Base-by-base conservation (phyloP, 2,329 filamentous ascomycete genomes). In the Calonectria henricotiae region DNA sequence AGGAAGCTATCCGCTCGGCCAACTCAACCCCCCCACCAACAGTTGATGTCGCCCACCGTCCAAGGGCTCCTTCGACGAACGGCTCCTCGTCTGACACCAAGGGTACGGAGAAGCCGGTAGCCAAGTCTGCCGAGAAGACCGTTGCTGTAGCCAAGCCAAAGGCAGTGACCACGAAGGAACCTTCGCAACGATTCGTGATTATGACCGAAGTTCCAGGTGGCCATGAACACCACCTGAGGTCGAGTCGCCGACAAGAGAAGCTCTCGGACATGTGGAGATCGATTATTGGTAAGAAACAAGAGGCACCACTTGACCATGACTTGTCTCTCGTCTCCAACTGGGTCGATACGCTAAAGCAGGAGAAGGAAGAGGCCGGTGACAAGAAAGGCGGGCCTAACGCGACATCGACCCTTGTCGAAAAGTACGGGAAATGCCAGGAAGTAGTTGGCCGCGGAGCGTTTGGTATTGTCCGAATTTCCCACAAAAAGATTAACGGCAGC, bases 381-480 rank as follows among this genome's bases (percentile, higher is more conserved):
- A 94, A 92, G 84, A 96, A 92, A 81, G 90, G 90, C 27, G 92
- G 92, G 0, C 89, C 92, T 7, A 93, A 92, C 78, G 88, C 93
- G 17, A 91, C 90, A 23, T 79, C 81, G 4, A 95, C 95, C 0
- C 86, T 99, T 60, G 94, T 96, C 1, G 94, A 98, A 80, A 98
- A 98, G 82, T 99, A 99, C 81, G 96, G 96, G 77, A 98, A 98
- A 84, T 98, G 96, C 80, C 96, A 98, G 80, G 96, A 99, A 82
- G 91, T 99, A 39, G 94, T 99, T 27, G 96, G 96, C 23, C 94
- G 96, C 43, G 96, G 96, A 71, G 96, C 96, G 47, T 99, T 99
- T 82, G 96, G 96, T 68, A 97, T 99, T 73, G 96, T 99, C 74
- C 91, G 96, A 71, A 98, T 98, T 82, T 98, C 96, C 17, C 96